A percentile compares a stretch with the other conserved stretches of the same genome.
Evolutionary conservation across 768 basidiomycete genomes (phyloP).

Genomic region (Asterophora lycoperdoides): DNA sequence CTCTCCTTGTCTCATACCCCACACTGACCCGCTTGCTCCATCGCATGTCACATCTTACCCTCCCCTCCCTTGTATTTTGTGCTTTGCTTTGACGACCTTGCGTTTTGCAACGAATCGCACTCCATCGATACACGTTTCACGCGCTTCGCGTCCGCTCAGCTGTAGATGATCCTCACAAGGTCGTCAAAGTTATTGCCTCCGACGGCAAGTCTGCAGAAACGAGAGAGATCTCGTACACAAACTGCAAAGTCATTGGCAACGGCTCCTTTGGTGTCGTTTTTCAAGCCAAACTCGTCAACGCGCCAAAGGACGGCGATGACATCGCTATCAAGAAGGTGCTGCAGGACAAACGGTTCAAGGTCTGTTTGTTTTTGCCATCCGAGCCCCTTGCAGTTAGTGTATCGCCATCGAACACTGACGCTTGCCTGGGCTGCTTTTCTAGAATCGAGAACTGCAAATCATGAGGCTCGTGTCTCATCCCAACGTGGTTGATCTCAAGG

Average conservation of each 20-base stretch:
- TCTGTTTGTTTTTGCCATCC: slow-evolving; percentile 36
- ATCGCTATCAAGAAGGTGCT: slow-evolving; percentile 99
- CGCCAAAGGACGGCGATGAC: slow-evolving; percentile 65
- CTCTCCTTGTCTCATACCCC: slow-evolving; percentile 22
- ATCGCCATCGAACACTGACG: slow-evolving; percentile 1
- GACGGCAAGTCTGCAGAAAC: slow-evolving; percentile 92
- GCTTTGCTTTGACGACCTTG: slow-evolving; percentile 6
- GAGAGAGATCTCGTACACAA: slow-evolving; percentile 88
- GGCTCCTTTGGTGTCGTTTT: slow-evolving; percentile 99
- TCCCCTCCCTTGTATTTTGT: slow-evolving; percentile 1
- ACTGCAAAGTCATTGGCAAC: slow-evolving; percentile 97
- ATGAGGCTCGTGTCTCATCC: slow-evolving; percentile 97
- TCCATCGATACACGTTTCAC: slow-evolving; percentile 31
- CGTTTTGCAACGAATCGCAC: slow-evolving; percentile 27
- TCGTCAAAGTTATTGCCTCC: slow-evolving; percentile 92
- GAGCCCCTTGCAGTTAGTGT: slow-evolving; percentile 9
- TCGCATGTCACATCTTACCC: slow-evolving; percentile 26
- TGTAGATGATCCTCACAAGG: slow-evolving; percentile 94
- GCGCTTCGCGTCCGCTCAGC: slow-evolving; percentile 36
- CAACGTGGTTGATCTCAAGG: slow-evolving; percentile 95
- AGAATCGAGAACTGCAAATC: slow-evolving; percentile 99
- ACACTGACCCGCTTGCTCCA: slow-evolving; percentile 18
- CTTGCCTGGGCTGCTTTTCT: slow-evolving; percentile 10
- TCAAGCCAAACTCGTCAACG: slow-evolving; percentile 80
- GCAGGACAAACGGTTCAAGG: slow-evolving; percentile 99